phyloP scores from a whole-genome alignment of 495 filamentous ascomycete species.

The Trypethelium eluteriae region DNA sequence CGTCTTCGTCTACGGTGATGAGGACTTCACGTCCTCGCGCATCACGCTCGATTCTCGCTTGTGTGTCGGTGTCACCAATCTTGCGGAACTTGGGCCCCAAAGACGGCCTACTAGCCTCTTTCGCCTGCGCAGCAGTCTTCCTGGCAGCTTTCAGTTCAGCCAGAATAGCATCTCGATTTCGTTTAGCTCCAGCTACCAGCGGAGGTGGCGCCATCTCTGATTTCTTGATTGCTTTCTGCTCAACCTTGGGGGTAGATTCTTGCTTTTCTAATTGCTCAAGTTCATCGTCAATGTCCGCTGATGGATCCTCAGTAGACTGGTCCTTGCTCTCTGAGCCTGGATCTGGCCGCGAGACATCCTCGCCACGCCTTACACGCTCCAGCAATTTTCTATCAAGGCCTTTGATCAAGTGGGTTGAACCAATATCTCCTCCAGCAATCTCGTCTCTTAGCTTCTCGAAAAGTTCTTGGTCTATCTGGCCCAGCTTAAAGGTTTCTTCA shows the following conservation, averaged over 20 bases:
- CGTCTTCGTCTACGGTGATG: slow-evolving; percentile 77
- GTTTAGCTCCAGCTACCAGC: slow-evolving; percentile 54
- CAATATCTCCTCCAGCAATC: slow-evolving; percentile 74
- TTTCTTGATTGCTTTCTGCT: slow-evolving; percentile 61
- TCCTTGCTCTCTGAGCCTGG: slow-evolving; percentile 8
- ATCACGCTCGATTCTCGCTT: slow-evolving; percentile 68
- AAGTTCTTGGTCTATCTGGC: slow-evolving; percentile 65
- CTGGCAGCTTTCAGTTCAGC: slow-evolving; percentile 71
- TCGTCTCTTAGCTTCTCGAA: slow-evolving; percentile 66
- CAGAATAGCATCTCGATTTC: slow-evolving; percentile 75
- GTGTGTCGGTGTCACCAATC: slow-evolving; percentile 52
- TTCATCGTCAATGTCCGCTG: slow-evolving; percentile 64
- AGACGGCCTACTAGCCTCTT: slow-evolving; percentile 43
- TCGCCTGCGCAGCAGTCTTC: slow-evolving; percentile 48
- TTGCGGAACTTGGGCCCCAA: slow-evolving; percentile 72
- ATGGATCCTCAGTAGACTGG: slow-evolving; percentile 11
- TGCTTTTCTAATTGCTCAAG: slow-evolving; percentile 66
- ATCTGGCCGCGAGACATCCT: slow-evolving; percentile 32
- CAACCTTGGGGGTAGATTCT: slow-evolving; percentile 50
- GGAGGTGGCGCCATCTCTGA: slow-evolving; percentile 63
- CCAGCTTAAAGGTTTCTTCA: slow-evolving; percentile 73
- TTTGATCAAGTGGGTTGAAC: slow-evolving; percentile 79
- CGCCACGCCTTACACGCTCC: slow-evolving; percentile 52
- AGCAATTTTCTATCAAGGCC: slow-evolving; percentile 81
- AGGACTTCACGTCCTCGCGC: slow-evolving; percentile 72